phyloP scores from a whole-genome alignment of 23 red algal genomes.

The Agarophyton chilense region DNA sequence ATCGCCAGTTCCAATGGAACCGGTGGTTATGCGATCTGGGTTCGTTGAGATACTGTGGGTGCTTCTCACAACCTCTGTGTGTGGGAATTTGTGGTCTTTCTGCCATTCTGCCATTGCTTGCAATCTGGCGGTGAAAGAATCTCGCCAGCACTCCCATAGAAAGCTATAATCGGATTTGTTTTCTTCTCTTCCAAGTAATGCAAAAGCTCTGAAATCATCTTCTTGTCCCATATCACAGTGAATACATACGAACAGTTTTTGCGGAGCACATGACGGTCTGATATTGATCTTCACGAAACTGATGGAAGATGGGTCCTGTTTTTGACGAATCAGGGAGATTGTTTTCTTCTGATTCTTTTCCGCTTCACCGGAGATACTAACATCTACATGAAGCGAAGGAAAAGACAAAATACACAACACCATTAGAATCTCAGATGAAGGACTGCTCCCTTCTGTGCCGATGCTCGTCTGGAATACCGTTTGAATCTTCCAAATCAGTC shows the following conservation, averaged over 20 bases:
- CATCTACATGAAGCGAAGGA: conserved; percentile 29
- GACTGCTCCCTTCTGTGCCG: not conserved
- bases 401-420: conserved; percentile 48
- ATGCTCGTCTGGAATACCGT: not conserved
- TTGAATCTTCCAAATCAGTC: conserved; percentile 49
- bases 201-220: not conserved
- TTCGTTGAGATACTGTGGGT: not conserved
- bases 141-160: conserved; percentile 56
- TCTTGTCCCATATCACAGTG: not conserved
- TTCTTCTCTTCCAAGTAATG: conserved; percentile 28
- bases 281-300: conserved; percentile 11
- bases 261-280: conserved; percentile 28
- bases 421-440: conserved; percentile 26
- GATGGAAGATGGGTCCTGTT: not conserved
- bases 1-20: conserved; percentile 15
- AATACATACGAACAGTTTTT: conserved; percentile 1
- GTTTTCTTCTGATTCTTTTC: not conserved
- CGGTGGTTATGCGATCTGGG: not conserved
- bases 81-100: conserved; percentile 1
- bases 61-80: not conserved
- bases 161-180: conserved; percentile 1
- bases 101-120: conserved; percentile 34
- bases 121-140: conserved; percentile 46
- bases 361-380: not conserved
- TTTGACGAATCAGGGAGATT: not conserved